These are phyloP conservation scores for Kodamaea anthophila DNA, from an alignment of 1,139 yeast species.

Conservation along the genomic window DNA sequence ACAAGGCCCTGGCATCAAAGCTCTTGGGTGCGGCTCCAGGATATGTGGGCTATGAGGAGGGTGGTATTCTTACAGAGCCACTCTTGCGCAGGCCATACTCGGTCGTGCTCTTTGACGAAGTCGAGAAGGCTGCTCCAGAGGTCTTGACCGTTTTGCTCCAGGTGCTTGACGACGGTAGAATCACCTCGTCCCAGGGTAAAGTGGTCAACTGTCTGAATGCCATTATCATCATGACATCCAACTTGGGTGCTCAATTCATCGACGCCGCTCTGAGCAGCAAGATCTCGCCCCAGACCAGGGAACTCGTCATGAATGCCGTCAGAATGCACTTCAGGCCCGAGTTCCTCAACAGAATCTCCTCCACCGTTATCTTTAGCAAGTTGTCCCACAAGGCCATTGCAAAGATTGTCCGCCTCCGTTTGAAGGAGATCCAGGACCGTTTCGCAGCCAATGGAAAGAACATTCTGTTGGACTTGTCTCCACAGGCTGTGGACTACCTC, in stretches of 20 bases:
- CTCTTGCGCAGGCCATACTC: slow-evolving; percentile 89
- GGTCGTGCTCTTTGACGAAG: slow-evolving; percentile 90
- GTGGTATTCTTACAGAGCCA: slow-evolving; percentile 93
- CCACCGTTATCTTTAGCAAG: slow-evolving; percentile 87
- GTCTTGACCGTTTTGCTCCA: slow-evolving; percentile 88
- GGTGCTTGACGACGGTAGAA: slow-evolving; percentile 92
- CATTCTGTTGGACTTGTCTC: slow-evolving; percentile 61
- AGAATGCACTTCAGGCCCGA: slow-evolving; percentile 94
- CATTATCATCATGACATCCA: slow-evolving; percentile 93
- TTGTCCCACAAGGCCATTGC: slow-evolving; percentile 86
- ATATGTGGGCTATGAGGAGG: slow-evolving; percentile 96
- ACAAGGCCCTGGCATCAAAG: slow-evolving; percentile 92
- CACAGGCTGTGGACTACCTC: slow-evolving; percentile 73
- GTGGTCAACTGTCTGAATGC: slow-evolving; percentile 88
- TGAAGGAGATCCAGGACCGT: slow-evolving; percentile 77
- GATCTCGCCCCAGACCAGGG: slow-evolving; percentile 61
- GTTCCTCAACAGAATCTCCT: slow-evolving; percentile 90
- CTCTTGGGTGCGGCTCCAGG: slow-evolving; percentile 98
- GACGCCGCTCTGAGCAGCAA: slow-evolving; percentile 61
- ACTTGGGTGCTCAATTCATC: slow-evolving; percentile 90
- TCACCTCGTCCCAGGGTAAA: slow-evolving; percentile 91
- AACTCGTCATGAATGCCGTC: slow-evolving; percentile 79
- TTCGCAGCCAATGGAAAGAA: slow-evolving; percentile 79
- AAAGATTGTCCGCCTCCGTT: slow-evolving; percentile 82
- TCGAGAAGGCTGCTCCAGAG: slow-evolving; percentile 99